phyloP scores from a whole-genome alignment of 495 filamentous ascomycete genomes.

The Lepidopterella palustris region DNA sequence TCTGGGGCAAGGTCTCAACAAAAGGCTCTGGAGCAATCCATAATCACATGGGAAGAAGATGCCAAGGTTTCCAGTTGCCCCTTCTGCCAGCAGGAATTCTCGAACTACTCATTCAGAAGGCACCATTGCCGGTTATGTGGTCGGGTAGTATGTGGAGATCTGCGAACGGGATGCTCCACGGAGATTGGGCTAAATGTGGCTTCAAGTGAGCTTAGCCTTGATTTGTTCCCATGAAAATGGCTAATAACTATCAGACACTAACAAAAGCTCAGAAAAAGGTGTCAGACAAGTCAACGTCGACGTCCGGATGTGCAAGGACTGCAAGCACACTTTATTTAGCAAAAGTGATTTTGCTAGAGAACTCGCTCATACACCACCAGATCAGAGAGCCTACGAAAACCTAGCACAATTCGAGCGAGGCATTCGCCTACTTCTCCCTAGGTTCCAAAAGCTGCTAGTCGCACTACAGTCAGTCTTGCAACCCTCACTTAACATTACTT shows the following conservation, averaged over 20 bases:
- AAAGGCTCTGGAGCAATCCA: slow-evolving; percentile 77
- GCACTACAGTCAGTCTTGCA: slow-evolving; percentile 51
- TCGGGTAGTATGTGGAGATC: slow-evolving; percentile 84
- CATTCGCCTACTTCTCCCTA: slow-evolving; percentile 75
- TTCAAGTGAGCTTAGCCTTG: slow-evolving; percentile 47
- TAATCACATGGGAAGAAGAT: slow-evolving; percentile 95
- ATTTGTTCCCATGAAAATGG: neutral
- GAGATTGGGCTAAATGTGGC: slow-evolving; percentile 77
- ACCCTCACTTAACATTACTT: slow-evolving; percentile 29
- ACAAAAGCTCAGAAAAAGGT: slow-evolving; percentile 54
- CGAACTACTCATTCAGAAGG: slow-evolving; percentile 77
- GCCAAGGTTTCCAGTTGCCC: slow-evolving; percentile 72
- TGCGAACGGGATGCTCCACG: slow-evolving; percentile 70
- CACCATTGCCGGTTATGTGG: slow-evolving; percentile 96
- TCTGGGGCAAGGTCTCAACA: slow-evolving; percentile 56
- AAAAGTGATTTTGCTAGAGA: slow-evolving; percentile 74
- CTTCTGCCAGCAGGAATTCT: slow-evolving; percentile 91
- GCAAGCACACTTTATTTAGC: slow-evolving; percentile 75
- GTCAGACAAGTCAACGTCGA: slow-evolving; percentile 60
- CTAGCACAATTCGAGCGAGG: slow-evolving; percentile 84
- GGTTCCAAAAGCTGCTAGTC: slow-evolving; percentile 73
- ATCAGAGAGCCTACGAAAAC: slow-evolving; percentile 78
- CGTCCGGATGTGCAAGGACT: slow-evolving; percentile 86
- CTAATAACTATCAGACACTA: slow-evolving; percentile 34
- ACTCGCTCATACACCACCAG: slow-evolving; percentile 59